Evolutionary conservation across 2,329 filamentous ascomycete species (phyloP), one percentile per base, ranked within the genome.

Genomic region (Bipolaris sorokiniana): DNA sequence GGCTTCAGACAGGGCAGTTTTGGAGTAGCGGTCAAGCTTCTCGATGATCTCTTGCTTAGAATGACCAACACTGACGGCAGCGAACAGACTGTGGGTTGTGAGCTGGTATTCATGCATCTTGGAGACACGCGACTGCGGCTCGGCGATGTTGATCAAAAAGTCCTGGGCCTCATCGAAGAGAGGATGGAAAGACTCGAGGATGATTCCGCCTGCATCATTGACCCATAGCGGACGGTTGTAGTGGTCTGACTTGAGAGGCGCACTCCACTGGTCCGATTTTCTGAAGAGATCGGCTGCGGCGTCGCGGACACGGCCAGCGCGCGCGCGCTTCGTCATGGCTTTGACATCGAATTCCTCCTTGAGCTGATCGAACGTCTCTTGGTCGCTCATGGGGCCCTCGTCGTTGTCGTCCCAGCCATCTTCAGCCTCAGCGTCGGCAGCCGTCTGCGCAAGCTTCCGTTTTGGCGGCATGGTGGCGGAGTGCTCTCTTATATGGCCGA

Each of bases 41-140:
- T 89, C 89, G 68, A 98, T 92, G 62, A 98, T 97, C 75, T 98
- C 93, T 50, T 90, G 83, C 18, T 92, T 91, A 49, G 91, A 89
- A 58, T 98, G 80, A n/a, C 95, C 95, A 57, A 98, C 92, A 6
- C 92, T 97, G 3, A 98, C 91, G 38, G 95, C 95, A 28, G 95
- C 94, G 77, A 98, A 97, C 51, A 99, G 82, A 77, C 92, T 97
- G 78, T 98, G 93, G 22, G 90, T 88, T 2, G 92, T 97, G 68
- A 99, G 84, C 54, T 88, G 86, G 77, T 98, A 98, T 78, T 99
- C 94, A 80, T 98, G 95, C 62, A 98, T 86, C 71, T 92, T 94
- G 5, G 88, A 90, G 56, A 95, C 94, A 58, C 94, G 88, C 34
- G 93, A 97, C 57, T 94, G 83, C 16, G 94, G 95, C 79, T 99